Evolutionary conservation across 441 rosid genomes (phyloP), one percentile per base, ranked within the genome.

Genomic region (Adansonia rubrostipa): DNA sequence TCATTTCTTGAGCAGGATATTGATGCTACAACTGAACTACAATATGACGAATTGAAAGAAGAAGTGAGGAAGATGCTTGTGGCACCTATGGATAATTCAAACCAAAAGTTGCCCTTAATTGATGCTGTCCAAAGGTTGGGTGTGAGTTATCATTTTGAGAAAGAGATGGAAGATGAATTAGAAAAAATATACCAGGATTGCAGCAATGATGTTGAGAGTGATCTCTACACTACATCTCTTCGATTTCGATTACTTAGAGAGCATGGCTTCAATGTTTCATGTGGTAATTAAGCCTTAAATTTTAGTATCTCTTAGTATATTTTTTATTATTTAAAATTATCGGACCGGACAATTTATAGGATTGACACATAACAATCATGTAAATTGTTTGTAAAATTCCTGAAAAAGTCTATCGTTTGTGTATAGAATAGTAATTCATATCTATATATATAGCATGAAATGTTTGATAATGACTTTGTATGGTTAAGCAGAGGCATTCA

Each of bases 111-210:
- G 3, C 54, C 51, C 44, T 24, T 77, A 6, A 77, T 77, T 3
- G 74, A 77, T 67, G 44, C 79, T 6, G 54, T 22, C 11, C 79
- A 77, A 54, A 61, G 77, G 40, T 17, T 73, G 20, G 72, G 81
- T 28, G 77, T 75, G 20, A 11, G 24, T 36, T 75, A 80, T 47
- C 76, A 80, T 60, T 79, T 80, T 22, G 64, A 74, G n/a, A 28
- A 17, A 1, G 79, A 79, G 75, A 79, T 79, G 0, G 65, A 64
- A 72, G 48, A 72, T 45, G 72, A 22, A 19, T 13, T 67, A 2
- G 54, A 67, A 48, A 10, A 20, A 0, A 67, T 67, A 44, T 45
- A 45, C 36, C 72, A 44, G 19, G 72, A 5, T 54, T 58, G 33
- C 4, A 45, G 7, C 33, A 67, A 45, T 4, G 53, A 19, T 9